A percentile compares a stretch with the other conserved stretches of the same genome.
Evolutionary conservation across 2,329 filamentous ascomycete species (phyloP).

Genomic region (Aureobasidium mangrovei): DNA sequence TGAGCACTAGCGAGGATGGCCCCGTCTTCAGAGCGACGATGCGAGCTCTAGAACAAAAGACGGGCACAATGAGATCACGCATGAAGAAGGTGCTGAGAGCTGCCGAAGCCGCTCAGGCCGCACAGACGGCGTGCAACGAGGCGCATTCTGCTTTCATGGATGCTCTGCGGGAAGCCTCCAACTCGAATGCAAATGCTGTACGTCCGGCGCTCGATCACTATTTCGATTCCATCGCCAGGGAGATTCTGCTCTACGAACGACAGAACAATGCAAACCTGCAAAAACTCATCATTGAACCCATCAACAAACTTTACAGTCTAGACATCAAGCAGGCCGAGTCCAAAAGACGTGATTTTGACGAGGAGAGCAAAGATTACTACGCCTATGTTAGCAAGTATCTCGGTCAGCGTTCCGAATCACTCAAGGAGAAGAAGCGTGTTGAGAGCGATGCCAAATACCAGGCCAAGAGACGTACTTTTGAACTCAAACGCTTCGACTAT

Average conservation of each 20-base stretch:
- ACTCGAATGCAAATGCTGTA: constrained; percentile 91
- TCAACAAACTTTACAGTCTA: constrained; percentile 81
- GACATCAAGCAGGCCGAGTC: constrained; percentile 97
- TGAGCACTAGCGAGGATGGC: constrained; percentile 79
- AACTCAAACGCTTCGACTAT: constrained; percentile 96
- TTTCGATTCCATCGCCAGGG: constrained; percentile 89
- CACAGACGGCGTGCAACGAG: constrained; percentile 78
- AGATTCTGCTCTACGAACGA: constrained; percentile 80
- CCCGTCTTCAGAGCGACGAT: constrained; percentile 94
- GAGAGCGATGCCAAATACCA: constrained; percentile 97
- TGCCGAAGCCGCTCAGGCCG: constrained; percentile 77
- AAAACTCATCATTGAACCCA: constrained; percentile 87
- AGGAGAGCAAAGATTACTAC: constrained; percentile 98
- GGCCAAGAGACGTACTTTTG: constrained; percentile 84
- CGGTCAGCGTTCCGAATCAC: constrained; percentile 88
- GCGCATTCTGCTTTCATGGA: constrained; percentile 76
- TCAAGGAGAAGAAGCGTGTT: constrained; percentile 93
- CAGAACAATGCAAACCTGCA: constrained; percentile 78
- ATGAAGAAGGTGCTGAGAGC: constrained; percentile 96
- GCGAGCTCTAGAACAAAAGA: constrained; percentile 93
- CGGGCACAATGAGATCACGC: constrained; percentile 80
- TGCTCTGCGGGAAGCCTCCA: constrained; percentile 75
- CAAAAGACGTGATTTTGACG: constrained; percentile 96
- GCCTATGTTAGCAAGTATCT: constrained; percentile 89
- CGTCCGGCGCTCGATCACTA: constrained; percentile 95